Percentiles rank a stretch among this genome's conserved stretches.
These are phyloP conservation scores for Clarkia xantiana DNA, from an alignment of 345 rosid genomes.

Conservation along the genomic window DNA sequence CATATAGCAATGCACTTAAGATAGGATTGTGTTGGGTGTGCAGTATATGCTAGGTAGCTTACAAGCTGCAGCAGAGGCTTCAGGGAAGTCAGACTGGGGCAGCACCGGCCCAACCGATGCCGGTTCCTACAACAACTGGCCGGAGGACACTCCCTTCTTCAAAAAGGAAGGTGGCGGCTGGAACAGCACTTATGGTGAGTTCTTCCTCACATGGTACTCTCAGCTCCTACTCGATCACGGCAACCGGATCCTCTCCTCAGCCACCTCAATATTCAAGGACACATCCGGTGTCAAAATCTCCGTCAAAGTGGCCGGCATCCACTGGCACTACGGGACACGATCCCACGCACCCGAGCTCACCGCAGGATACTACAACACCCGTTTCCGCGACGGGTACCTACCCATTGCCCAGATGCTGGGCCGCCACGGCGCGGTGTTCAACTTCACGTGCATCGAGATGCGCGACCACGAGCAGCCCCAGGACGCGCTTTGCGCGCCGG, in stretches of 20 bases:
- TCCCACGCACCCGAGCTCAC: constrained; percentile 98
- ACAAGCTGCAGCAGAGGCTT: constrained; percentile 78
- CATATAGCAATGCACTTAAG: too few species aligned
- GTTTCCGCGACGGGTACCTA: constrained; percentile 75
- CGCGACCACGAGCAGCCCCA: constrained; percentile 96
- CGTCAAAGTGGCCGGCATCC: constrained; percentile 85
- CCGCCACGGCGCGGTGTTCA: constrained; percentile 73
- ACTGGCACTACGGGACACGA: constrained; percentile 92
- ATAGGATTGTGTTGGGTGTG: constrained; percentile 2
- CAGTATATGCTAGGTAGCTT: constrained; percentile 77
- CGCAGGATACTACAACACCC: constrained; percentile 91
- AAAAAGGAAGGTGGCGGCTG: constrained; percentile 78
- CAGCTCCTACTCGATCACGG: constrained; percentile 78
- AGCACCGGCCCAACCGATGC: constrained; percentile 93
- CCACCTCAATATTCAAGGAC: constrained; percentile 36
- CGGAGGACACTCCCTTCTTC: constrained; percentile 83
- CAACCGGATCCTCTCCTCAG: constrained; percentile 56
- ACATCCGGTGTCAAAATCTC: constrained; percentile 48
- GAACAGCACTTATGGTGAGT: constrained; percentile 65
- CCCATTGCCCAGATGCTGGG: constrained; percentile 90
- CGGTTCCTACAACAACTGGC: constrained; percentile 91
- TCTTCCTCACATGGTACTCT: constrained; percentile 89
- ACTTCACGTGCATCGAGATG: constrained; percentile 96
- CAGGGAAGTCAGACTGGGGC: constrained; percentile 92
- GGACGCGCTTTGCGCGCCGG: constrained; percentile 84